These are phyloP conservation scores for Rhodotorula taiwanensis DNA, from an alignment of 768 basidiomycete species.

Conservation along the genomic window DNA sequence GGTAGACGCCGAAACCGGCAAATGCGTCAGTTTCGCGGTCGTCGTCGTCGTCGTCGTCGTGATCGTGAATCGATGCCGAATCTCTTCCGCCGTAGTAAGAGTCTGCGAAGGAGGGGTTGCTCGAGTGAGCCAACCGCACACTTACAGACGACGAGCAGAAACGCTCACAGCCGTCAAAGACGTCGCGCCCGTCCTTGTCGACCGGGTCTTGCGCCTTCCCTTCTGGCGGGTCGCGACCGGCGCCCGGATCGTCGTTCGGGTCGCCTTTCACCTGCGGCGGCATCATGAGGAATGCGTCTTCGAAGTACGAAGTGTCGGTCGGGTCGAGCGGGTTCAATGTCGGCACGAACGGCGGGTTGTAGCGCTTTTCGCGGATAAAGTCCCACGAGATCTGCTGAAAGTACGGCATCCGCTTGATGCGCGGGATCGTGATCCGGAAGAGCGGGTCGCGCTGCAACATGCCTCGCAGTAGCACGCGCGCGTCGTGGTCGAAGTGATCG, in stretches of 20 bases:
- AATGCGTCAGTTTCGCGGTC: slow-evolving; percentile 46
- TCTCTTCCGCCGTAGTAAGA: slow-evolving; percentile 65
- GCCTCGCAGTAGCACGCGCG: slow-evolving; percentile 88
- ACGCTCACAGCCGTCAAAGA: slow-evolving; percentile 67
- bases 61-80: slow-evolving; percentile 60
- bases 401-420: slow-evolving; percentile 61
- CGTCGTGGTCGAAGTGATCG: slow-evolving; percentile 82
- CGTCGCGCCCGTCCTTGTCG: slow-evolving; percentile 59
- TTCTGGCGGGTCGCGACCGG: slow-evolving; percentile 41
- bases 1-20: too few species aligned
- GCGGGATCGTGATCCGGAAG: slow-evolving; percentile 81
- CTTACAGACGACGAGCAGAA: background rate
- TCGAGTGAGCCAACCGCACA: background rate
- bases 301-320: slow-evolving; percentile 94
- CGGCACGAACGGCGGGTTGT: slow-evolving; percentile 69
- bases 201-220: slow-evolving; percentile 38
- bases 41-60: slow-evolving; percentile 47
- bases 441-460: slow-evolving; percentile 87
- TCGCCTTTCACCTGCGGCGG: slow-evolving; percentile 62
- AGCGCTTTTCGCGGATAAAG: slow-evolving; percentile 77
- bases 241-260: slow-evolving; percentile 55
- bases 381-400: slow-evolving; percentile 30
- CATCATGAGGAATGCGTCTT: slow-evolving; percentile 94
- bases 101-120: slow-evolving; percentile 42
- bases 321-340: slow-evolving; percentile 85